Percentiles rank a stretch among this genome's conserved stretches.
Conservation (phyloP, 164 flowering plant genomes). For the Piper betle region DNA sequence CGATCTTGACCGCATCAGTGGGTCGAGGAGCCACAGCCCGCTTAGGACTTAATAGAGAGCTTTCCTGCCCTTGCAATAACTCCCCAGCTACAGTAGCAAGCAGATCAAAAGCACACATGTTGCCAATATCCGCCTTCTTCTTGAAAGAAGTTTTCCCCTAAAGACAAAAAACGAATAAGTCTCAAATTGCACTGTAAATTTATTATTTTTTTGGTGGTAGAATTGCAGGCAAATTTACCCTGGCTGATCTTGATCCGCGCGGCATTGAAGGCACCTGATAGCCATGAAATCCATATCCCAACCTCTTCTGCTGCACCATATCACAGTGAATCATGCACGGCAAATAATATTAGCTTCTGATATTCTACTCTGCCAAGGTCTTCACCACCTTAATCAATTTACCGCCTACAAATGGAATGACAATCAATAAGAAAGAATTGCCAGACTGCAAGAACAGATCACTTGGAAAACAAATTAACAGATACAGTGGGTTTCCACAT, state of each 20-base stretch:
- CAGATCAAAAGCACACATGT: conserved; percentile 75
- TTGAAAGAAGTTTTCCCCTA: conserved; percentile 31
- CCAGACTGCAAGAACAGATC: too few relatives aligned
- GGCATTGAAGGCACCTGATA: conserved; percentile 68
- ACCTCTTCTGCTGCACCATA: conserved; percentile 82
- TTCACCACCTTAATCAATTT: conserved; percentile 4
- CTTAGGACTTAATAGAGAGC: conserved; percentile 17
- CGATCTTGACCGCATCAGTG: conserved; percentile 18
- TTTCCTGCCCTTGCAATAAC: conserved; percentile 46
- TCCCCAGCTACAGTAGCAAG: conserved; percentile 89
- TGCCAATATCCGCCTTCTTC: conserved; percentile 31
- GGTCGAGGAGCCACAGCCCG: conserved; percentile 12
- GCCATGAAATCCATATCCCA: conserved; percentile 76
- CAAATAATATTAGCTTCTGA: conserved; percentile 13
- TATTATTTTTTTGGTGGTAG: too few relatives aligned
- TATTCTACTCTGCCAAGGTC: conserved; percentile 5
- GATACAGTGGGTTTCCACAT: too few relatives aligned
- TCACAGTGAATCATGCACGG: conserved; percentile 31
- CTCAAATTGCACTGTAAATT: too few relatives aligned
- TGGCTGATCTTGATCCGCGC: conserved; percentile 74
- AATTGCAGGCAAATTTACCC: conserved; percentile 35
- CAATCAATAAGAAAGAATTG: too few relatives aligned
- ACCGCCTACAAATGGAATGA: too few relatives aligned
- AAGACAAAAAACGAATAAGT: not conserved
- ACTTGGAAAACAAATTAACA: too few relatives aligned